Base-by-base conservation (phyloP, 345 rosid genomes). In the Populus davidiana region DNA sequence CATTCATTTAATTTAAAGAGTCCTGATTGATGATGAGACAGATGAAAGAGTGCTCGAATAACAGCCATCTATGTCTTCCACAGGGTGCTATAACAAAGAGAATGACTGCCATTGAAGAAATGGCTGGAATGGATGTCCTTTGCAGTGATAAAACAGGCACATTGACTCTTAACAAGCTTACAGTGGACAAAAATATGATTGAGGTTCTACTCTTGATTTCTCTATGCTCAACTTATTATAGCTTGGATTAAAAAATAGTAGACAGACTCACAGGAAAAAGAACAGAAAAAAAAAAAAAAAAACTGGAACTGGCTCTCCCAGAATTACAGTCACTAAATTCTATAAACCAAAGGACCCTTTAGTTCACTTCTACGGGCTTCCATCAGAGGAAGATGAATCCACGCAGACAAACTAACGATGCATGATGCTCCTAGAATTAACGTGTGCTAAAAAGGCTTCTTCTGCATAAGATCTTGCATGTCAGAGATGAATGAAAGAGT, bases 81-180 rank as follows among this genome's bases (percentile, higher is more conserved):
- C 81, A 83, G 80, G 85, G 86, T 47, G 85, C 85, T 43, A 84
- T 82, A 70, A 86, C 89, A 21, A 82, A 86, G 75, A 75, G 87
- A 78, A 84, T 84, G 89, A 86, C 87, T 0, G 89, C 89, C 17
- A 86, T 86, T 35, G 89, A 86, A 67, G 87, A 86, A 79, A 83
- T 83, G 86, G 88, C 86, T 39, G 88, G 88, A 73, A 83, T 85
- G 88, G 86, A 85, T 73, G 82, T 85, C 38, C 81, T 85, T 21
- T 83, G 88, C 84, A 83, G 86, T 74, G 88, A 86, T 65, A 86
- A 86, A 70, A 83, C 86, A 14, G 86, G 86, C 68, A 86, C 85
- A n/a, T 41, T 81, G 49, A 86, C 86, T 10, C 86, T 86, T 21
- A 83, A 83, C 79, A 85, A 79, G 76, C 84, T 85, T 66, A 80